Evolutionary conservation across 805 yeast genomes (phyloP).

Genomic region (Saitoella complicata): DNA sequence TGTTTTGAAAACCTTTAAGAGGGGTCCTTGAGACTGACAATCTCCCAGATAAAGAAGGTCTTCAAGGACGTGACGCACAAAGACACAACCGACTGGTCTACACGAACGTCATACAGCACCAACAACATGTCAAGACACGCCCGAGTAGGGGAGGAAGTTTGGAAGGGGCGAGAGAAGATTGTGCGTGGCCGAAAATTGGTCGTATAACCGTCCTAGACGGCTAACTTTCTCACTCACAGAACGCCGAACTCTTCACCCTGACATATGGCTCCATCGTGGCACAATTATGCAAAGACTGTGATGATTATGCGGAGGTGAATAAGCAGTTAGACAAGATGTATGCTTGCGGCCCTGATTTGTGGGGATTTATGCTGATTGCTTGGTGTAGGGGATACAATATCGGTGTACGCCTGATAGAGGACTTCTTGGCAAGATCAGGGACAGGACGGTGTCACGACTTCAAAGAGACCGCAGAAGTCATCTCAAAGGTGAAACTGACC

Average conservation of each 20-base stretch:
- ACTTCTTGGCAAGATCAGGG: slow-evolving; percentile 78
- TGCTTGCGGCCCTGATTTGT: neutral
- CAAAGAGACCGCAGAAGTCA: slow-evolving; percentile 73
- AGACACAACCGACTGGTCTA: no score
- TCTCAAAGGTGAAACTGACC: slow-evolving; percentile 32
- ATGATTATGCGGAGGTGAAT: slow-evolving; percentile 66
- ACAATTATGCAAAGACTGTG: slow-evolving; percentile 71
- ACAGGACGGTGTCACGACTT: slow-evolving; percentile 64
- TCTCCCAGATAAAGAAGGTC: no score
- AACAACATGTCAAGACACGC: no score
- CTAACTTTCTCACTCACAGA: slow-evolving; percentile 26
- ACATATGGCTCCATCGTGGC: slow-evolving; percentile 91
- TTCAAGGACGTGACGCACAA: no score
- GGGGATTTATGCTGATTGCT: neutral
- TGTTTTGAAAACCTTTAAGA: no score
- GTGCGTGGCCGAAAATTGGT: slow-evolving; percentile 26
- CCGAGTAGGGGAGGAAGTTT: slow-evolving; percentile 62
- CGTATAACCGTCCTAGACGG: neutral
- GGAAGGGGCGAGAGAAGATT: slow-evolving; percentile 83
- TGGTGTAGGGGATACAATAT: slow-evolving; percentile 56
- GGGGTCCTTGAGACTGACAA: no score
- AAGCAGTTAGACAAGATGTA: slow-evolving; percentile 67
- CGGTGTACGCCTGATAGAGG: slow-evolving; percentile 81
- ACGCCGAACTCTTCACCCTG: slow-evolving; percentile 82
- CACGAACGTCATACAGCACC: no score